A percentile compares a stretch with the other conserved stretches of the same genome.
Conservation (phyloP, 2,329 filamentous ascomycete genomes). For the Fusarium udum region DNA sequence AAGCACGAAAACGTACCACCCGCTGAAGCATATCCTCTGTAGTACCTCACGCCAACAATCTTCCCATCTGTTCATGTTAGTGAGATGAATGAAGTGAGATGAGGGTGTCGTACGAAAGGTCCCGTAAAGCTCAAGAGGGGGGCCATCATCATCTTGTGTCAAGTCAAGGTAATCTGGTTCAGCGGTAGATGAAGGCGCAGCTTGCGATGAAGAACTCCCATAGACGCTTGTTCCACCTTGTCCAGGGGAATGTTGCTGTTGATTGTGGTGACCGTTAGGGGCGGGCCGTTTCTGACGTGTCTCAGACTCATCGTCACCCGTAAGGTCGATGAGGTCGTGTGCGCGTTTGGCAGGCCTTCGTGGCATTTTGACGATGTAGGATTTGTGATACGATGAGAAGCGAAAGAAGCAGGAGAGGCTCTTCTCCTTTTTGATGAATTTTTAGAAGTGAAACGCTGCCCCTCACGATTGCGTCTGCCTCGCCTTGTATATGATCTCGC, state of each 20-base stretch:
- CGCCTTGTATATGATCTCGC: not conserved
- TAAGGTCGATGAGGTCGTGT: constrained; percentile 54
- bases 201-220: constrained; percentile 21
- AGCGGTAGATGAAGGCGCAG: constrained; percentile 23
- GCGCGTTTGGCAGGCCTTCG: constrained; percentile 48
- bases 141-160: constrained; percentile 55
- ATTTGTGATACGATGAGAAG: not conserved
- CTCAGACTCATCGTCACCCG: constrained; percentile 47
- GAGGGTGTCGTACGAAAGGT: constrained; percentile 50
- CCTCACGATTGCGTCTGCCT: not conserved
- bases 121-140: constrained; percentile 58
- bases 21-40: constrained; percentile 67
- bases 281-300: constrained; percentile 43
- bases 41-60: constrained; percentile 66
- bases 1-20: constrained; percentile 52
- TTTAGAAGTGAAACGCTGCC: not conserved
- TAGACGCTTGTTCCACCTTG: constrained; percentile 33
- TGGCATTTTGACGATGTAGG: constrained; percentile 25
- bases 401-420: not conserved
- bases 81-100: not conserved
- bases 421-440: not conserved
- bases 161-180: constrained; percentile 55
- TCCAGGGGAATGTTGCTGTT: constrained; percentile 17
- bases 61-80: constrained; percentile 53
- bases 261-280: constrained; percentile 8